Evolutionary conservation across 345 rosid genomes (phyloP), one percentile per base, ranked within the genome.

Genomic region (Salix dunnii): DNA sequence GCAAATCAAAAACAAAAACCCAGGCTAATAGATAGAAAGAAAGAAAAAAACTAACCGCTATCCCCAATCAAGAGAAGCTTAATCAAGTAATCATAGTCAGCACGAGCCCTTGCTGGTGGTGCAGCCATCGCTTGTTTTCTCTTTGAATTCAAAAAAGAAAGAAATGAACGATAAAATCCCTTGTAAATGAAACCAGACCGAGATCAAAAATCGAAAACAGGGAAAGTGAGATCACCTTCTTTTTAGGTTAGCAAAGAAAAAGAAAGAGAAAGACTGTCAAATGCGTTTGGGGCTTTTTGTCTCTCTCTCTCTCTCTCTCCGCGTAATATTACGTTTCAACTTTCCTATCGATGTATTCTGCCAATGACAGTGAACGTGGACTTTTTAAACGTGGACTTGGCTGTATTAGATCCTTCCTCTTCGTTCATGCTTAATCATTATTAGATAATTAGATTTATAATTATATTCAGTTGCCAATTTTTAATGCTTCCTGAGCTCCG

Each of bases 21-120:
- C 72, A 35, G 9, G 35, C 14, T 11, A 67, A 65, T 12, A 12
- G 14, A 49, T 28, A 36, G 58, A 36, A 13, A 74, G 42, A 60
- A 68, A 33, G 0, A 33, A 23, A 72, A 74, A 68, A 74, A 14
- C 53, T 25, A 75, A 80, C 82, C 82, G 82, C 82, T 80, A 38
- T 80, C 82, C 60, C 82, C 82, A 75, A 80, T 80, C 78, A 80
- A 68, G 72, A 80, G 82, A 55, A 80, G 82, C 78, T 80, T 80
- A 53, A 80, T 80, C 68, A 80, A 78, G 68, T 80, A 80, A 70
- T 80, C 82, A 42, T 80, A 80, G 71, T 80, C 82, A 61, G 82
- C 82, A 53, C 82, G 82, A 75, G 82, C 82, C 76, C 82, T 75
- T 70, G 79, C 82, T 48, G 82, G 82, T 30, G 79, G 75, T 70